Evolutionary conservation across 768 basidiomycete genomes (phyloP), one percentile per base, ranked within the genome.

Genomic region (Dentipellis sp.): DNA sequence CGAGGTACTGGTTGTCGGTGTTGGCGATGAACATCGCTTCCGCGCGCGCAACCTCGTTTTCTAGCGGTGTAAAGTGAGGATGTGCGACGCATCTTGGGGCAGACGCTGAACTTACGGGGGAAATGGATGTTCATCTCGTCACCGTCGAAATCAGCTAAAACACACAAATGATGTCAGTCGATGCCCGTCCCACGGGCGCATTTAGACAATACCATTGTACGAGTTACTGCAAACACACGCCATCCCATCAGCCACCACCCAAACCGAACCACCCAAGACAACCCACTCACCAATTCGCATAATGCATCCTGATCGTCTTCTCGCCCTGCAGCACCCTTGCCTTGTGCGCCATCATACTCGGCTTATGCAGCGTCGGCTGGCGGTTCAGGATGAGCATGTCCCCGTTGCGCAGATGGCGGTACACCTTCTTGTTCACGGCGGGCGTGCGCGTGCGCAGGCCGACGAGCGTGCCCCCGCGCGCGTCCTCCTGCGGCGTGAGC

Each of bases 91-190:
- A 52, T 22, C 42, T n/a, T 39, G 9, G 1, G 14, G 47, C 21
- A 36, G 19, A 16, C 34, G 39, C 17, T 50, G 39, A 11, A 75
- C 90, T 72, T 70, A 91, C 92, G 95, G 63, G 97, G 94, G 64
- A 99, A 99, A 74, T 99, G 97, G 50, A 99, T 93, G 72, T 99
- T 99, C 95, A 99, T 99, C 69, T 99, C 95, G 72, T 95, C 92
- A 61, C 92, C 92, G 63, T 95, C 92, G 64, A 95, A 95, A 70
- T 95, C 92, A 64, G 92, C 86, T 87, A 60, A 40, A 38, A 23
- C 35, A 29, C 29, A 6, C 49, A 53, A 40, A 10, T 51, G 63
- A 38, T 64, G 53, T 54, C 50, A 34, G 22, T 9, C n/a, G 29
- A 40, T 22, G 48, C 55, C 22, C 40, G 40, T 62, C 54, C 61